Evolutionary conservation across 208 protist genomes (phyloP).

Genomic region (Trichomonas gallinae): DNA sequence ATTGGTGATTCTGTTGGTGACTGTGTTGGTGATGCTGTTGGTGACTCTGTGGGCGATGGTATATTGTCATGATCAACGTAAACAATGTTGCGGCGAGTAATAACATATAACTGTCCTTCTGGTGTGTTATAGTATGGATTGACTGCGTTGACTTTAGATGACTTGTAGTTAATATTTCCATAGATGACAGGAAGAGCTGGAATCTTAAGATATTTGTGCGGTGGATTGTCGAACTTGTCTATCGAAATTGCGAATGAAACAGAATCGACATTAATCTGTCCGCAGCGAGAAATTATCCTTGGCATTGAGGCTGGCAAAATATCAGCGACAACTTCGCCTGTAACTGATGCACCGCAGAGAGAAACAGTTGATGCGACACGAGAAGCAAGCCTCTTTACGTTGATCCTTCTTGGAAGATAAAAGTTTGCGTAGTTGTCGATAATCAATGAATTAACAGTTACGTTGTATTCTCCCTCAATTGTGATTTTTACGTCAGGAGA

Average conservation of each 20-base stretch:
- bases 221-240: background rate
- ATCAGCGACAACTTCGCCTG: background rate
- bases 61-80: background rate
- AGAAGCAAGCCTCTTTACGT: background rate
- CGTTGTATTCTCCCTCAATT: too few relatives aligned
- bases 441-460: background rate
- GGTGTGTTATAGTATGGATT: background rate
- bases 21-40: too few relatives aligned
- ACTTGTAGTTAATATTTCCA: background rate
- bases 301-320: background rate
- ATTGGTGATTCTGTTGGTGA: too few relatives aligned
- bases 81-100: background rate
- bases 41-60: background rate
- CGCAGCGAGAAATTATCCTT: background rate
- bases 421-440: background rate
- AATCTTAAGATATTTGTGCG: background rate
- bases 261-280: background rate
- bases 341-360: background rate
- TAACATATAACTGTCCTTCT: background rate
- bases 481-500: too few relatives aligned
- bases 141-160: background rate
- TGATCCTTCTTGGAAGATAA: background rate
- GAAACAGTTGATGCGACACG: background rate
- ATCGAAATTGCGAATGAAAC: background rate
- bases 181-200: background rate